Evolutionary conservation across 306 rosid species (phyloP).

Genomic region (Lathyrus aphaca): DNA sequence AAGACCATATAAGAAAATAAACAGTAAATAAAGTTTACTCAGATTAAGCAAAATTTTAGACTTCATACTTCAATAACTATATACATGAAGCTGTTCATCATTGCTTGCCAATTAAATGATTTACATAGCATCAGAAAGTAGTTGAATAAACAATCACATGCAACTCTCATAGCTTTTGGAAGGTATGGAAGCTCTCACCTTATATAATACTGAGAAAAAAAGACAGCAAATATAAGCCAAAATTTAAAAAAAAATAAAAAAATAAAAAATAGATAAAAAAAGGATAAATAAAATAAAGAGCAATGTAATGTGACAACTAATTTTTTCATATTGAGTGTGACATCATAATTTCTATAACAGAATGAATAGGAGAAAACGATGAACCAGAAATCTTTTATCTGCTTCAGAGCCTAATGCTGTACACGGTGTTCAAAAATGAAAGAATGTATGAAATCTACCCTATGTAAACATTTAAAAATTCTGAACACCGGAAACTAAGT

Average conservation of each 20-base stretch:
- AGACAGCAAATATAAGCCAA: background rate
- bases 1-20: conserved; percentile 5
- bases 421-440: conserved; percentile 29
- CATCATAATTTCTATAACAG: conserved; percentile 33
- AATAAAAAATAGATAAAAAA: too few relatives aligned
- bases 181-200: conserved; percentile 1
- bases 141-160: conserved; percentile 29
- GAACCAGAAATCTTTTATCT: conserved; percentile 8
- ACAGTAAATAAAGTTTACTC: conserved; percentile 17
- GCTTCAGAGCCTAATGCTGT: conserved; percentile 45
- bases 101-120: conserved; percentile 13
- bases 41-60: conserved; percentile 21
- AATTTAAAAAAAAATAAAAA: conserved; percentile 8
- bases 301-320: conserved; percentile 18
- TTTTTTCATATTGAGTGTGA: conserved; percentile 37
- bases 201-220: background rate
- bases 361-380: conserved; percentile 18
- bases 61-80: background rate
- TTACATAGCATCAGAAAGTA: conserved; percentile 27
- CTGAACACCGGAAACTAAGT: conserved; percentile 43
- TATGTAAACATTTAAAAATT: conserved; percentile 37
- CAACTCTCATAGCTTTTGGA: conserved; percentile 4
- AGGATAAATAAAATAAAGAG: conserved; percentile 5
- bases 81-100: conserved; percentile 10
- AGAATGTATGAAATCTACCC: conserved; percentile 4